phyloP scores from a whole-genome alignment of 352 stramenopile genomes.

The Globisporangium takayamanum region DNA sequence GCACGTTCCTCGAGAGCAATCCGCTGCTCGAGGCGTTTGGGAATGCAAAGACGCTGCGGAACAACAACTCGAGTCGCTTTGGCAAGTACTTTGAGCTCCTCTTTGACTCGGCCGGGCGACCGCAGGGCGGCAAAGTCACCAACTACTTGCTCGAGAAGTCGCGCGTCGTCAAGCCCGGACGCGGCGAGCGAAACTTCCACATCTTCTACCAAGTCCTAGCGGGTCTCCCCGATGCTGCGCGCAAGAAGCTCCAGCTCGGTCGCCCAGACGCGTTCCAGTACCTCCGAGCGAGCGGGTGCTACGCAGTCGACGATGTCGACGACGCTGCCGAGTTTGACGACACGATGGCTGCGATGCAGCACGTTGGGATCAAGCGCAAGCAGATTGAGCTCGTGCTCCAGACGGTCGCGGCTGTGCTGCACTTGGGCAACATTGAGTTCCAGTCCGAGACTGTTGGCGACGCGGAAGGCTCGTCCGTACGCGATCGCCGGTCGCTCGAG shows the following conservation, averaged over 20 bases:
- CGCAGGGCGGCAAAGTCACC: slow-evolving; percentile 85
- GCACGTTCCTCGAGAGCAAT: slow-evolving; percentile 92
- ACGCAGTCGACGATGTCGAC: slow-evolving; percentile 86
- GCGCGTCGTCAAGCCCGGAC: slow-evolving; percentile 77
- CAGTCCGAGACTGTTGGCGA: slow-evolving; percentile 52
- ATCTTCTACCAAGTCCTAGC: slow-evolving; percentile 93
- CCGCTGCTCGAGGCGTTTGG: slow-evolving; percentile 95
- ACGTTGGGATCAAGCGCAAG: slow-evolving; percentile 85
- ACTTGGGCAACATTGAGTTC: slow-evolving; percentile 79
- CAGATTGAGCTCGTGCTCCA: slow-evolving; percentile 87
- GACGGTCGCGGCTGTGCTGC: slow-evolving; percentile 68
- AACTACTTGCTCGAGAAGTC: slow-evolving; percentile 93
- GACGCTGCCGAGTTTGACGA: slow-evolving; percentile 88
- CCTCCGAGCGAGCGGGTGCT: slow-evolving; percentile 85
- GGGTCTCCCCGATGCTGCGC: slow-evolving; percentile 48
- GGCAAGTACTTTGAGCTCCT: slow-evolving; percentile 95
- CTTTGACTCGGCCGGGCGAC: slow-evolving; percentile 83
- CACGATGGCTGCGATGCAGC: slow-evolving; percentile 83
- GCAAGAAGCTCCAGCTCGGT: slow-evolving; percentile 68
- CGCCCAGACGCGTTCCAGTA: slow-evolving; percentile 80
- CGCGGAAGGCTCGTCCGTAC: slow-evolving; percentile 58
- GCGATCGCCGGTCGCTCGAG: slow-evolving; percentile 43
- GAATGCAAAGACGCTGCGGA: slow-evolving; percentile 93
- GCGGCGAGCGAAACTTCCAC: slow-evolving; percentile 92
- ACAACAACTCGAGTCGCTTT: slow-evolving; percentile 94